Percentiles rank a stretch among this genome's conserved stretches.
These are phyloP conservation scores for Triticum aestivum DNA, from an alignment of 176 grass and related monocot genomes.

Conservation along the genomic window DNA sequence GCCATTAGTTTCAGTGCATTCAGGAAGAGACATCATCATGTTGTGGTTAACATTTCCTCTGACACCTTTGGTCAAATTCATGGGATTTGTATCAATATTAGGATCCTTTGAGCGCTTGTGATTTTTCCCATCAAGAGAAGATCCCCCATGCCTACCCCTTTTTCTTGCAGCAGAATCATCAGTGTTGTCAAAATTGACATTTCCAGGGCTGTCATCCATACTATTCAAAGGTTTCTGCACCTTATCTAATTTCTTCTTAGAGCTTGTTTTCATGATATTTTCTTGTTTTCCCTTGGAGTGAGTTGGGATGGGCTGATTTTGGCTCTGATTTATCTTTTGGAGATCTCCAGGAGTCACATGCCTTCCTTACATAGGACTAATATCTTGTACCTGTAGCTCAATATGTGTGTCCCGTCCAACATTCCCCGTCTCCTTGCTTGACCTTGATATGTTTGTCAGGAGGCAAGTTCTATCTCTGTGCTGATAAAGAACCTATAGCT, in stretches of 20 bases:
- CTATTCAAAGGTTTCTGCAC: conserved; percentile 44
- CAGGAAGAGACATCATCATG: conserved; percentile 35
- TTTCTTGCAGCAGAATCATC: conserved; percentile 51
- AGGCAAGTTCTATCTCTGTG: conserved; percentile 33
- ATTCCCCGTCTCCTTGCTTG: conserved; percentile 47
- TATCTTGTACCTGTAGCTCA: conserved; percentile 33
- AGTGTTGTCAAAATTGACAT: conserved; percentile 45
- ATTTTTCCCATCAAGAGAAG: conserved; percentile 52
- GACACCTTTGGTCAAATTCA: conserved; percentile 37
- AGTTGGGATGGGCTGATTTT: conserved; percentile 31
- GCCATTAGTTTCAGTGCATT: conserved; percentile 48
- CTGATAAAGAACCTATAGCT: conserved; percentile 39
- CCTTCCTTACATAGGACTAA: conserved; percentile 46
- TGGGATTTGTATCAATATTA: conserved; percentile 41
- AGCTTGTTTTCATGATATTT: conserved; percentile 45
- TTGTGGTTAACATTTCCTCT: conserved; percentile 35
- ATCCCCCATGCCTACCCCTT: conserved; percentile 26
- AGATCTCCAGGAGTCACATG: conserved; percentile 44
- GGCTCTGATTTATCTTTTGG: conserved; percentile 46
- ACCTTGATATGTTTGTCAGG: conserved; percentile 45
- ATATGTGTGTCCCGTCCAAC: conserved; percentile 34
- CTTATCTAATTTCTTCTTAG: conserved; percentile 51
- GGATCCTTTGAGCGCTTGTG: conserved; percentile 48
- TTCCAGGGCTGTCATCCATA: conserved; percentile 45
- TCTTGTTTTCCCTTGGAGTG: conserved; percentile 45